Evolutionary conservation across 257 asterid genomes (phyloP).

Genomic region (Handroanthus guayacan): DNA sequence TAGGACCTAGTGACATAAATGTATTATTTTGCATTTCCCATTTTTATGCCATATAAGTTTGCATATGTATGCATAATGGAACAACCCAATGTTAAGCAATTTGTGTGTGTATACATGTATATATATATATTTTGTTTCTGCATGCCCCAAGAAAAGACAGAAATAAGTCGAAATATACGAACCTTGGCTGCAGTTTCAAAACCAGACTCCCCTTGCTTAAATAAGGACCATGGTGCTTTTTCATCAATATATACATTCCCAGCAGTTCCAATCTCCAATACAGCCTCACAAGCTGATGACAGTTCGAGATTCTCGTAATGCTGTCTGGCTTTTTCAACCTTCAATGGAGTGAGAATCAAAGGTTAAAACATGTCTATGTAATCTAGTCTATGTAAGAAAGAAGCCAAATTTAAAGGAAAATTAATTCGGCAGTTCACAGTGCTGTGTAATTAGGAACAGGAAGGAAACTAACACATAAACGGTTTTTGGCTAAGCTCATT

Average conservation of each 20-base stretch:
- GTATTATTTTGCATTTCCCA: neutral
- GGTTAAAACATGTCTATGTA: no score
- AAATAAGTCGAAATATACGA: slow-evolving; percentile 15
- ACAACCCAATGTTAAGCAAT: neutral
- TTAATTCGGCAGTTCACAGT: no score
- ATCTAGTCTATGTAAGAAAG: no score
- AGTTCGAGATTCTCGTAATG: slow-evolving; percentile 82
- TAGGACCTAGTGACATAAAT: neutral
- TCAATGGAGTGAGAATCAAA: neutral
- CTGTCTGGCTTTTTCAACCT: slow-evolving; percentile 61
- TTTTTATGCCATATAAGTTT: neutral
- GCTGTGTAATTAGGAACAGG: no score
- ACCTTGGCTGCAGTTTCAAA: slow-evolving; percentile 91
- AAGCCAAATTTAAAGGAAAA: no score
- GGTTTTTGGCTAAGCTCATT: no score
- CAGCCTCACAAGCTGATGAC: slow-evolving; percentile 90
- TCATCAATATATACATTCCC: slow-evolving; percentile 81
- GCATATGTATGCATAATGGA: neutral
- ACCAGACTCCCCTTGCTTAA: slow-evolving; percentile 86
- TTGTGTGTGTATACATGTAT: no score
- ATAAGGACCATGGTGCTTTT: slow-evolving; percentile 92
- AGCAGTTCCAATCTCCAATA: slow-evolving; percentile 83
- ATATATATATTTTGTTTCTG: neutral
- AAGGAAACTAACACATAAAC: no score
- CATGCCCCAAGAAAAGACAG: neutral